These are phyloP conservation scores for Pythium periplocum DNA, from an alignment of 352 stramenopile genomes.

Conservation along the genomic window DNA sequence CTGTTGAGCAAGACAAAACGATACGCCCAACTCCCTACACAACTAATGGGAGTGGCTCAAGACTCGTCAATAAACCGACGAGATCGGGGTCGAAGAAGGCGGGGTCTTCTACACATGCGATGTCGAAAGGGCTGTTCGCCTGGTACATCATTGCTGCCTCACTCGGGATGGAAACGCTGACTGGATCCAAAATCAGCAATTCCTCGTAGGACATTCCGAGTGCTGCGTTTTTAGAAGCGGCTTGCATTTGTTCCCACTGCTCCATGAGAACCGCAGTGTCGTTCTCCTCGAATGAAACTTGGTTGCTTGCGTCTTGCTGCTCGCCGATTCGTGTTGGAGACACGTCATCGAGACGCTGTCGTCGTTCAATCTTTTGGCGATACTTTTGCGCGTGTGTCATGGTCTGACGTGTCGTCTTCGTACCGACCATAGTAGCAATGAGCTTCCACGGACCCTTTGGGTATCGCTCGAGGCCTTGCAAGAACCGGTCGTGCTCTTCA, in stretches of 20 bases:
- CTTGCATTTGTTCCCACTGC: too few species aligned
- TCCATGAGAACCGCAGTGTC: too few species aligned
- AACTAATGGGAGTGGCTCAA: not conserved
- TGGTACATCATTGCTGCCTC: too few species aligned
- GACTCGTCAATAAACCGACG: not conserved
- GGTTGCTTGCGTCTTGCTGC: too few species aligned
- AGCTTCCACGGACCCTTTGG: conserved; percentile 58
- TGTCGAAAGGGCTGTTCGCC: too few species aligned
- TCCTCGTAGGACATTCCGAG: too few species aligned
- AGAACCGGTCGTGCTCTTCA: conserved; percentile 52
- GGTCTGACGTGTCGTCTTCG: conserved; percentile 86
- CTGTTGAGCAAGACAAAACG: too few species aligned
- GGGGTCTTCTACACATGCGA: not conserved
- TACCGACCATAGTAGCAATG: conserved; percentile 46
- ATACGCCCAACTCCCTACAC: too few species aligned
- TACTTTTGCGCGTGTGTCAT: conserved; percentile 95
- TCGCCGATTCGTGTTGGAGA: conserved; percentile 1
- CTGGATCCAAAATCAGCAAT: too few species aligned
- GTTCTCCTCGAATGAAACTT: too few species aligned
- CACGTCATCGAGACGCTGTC: conserved; percentile 8
- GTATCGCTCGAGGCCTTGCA: conserved; percentile 55
- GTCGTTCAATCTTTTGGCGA: conserved; percentile 59
- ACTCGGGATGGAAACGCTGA: too few species aligned
- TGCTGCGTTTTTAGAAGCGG: too few species aligned
- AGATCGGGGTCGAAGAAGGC: conserved; percentile 4